Evolutionary conservation across 345 rosid genomes (phyloP).

Genomic region (Triadica sebifera): DNA sequence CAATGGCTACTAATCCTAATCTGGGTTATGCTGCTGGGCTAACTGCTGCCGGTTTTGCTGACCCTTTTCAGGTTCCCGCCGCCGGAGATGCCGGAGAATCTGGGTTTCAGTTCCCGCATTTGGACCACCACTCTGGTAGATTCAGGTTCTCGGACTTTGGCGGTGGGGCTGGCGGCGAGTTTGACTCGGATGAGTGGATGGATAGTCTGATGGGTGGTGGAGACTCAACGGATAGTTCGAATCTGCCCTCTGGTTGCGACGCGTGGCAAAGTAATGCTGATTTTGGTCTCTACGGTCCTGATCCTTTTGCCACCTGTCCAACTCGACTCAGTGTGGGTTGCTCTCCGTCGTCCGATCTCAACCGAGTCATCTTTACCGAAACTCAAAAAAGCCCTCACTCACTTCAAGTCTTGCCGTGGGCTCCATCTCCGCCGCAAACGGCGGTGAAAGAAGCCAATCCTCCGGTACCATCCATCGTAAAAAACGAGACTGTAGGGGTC

Average conservation of each 20-base stretch:
- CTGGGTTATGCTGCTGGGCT: slow-evolving; percentile 41
- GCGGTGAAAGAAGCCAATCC: slow-evolving; percentile 31
- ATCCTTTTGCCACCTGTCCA: slow-evolving; percentile 56
- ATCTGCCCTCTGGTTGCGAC: slow-evolving; percentile 60
- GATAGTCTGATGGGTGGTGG: slow-evolving; percentile 68
- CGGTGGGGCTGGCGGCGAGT: slow-evolving; percentile 57
- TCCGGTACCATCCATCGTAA: background rate
- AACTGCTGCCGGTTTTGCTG: slow-evolving; percentile 49
- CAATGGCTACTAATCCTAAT: slow-evolving; percentile 34
- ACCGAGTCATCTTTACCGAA: slow-evolving; percentile 51
- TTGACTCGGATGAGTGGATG: slow-evolving; percentile 96
- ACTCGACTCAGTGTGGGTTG: slow-evolving; percentile 51
- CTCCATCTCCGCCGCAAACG: slow-evolving; percentile 33
- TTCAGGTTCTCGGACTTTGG: slow-evolving; percentile 59
- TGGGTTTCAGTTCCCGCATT: slow-evolving; percentile 54
- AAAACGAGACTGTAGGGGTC: slow-evolving; percentile 22
- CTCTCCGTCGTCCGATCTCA: slow-evolving; percentile 64
- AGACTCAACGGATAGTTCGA: slow-evolving; percentile 62
- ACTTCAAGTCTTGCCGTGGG: slow-evolving; percentile 37
- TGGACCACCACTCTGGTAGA: slow-evolving; percentile 56
- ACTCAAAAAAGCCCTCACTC: slow-evolving; percentile 27
- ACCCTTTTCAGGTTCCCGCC: slow-evolving; percentile 55
- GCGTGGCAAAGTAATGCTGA: slow-evolving; percentile 62
- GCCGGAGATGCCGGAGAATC: slow-evolving; percentile 46
- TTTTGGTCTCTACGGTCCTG: slow-evolving; percentile 57